These are phyloP conservation scores for Penicillium simplicissimum DNA, from an alignment of 495 filamentous ascomycete genomes.

Conservation along the genomic window DNA sequence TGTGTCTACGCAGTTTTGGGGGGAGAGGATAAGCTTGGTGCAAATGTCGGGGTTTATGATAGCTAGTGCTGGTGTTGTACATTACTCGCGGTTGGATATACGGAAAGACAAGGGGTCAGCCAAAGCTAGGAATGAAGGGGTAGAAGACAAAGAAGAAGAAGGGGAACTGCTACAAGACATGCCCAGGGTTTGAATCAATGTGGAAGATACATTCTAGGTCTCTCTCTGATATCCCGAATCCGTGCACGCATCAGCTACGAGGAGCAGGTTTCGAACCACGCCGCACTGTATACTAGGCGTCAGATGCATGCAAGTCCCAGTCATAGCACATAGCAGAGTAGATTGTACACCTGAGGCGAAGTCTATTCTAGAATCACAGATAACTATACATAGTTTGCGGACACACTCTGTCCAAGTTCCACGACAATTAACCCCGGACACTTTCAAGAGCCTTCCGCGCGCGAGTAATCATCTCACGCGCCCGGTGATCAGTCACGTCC, in stretches of 20 bases:
- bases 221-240: no score
- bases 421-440: constrained; percentile 27
- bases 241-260: no score
- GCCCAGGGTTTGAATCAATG: no score
- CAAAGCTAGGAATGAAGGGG: not conserved
- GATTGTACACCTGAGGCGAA: constrained; percentile 23
- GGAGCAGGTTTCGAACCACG: no score
- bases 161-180: not conserved
- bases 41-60: not conserved
- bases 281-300: no score
- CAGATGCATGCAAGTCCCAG: no score
- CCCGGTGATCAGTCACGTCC: constrained; percentile 42
- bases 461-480: constrained; percentile 52
- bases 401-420: not conserved
- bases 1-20: not conserved
- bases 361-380: constrained; percentile 21
- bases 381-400: constrained; percentile 24
- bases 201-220: no score
- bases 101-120: not conserved
- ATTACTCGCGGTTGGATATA: not conserved
- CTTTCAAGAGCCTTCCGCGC: constrained; percentile 57
- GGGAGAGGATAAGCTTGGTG: not conserved
- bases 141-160: not conserved
- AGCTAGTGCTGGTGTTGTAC: not conserved
- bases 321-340: constrained; percentile 23